These are phyloP conservation scores for Schizopora paradoxa DNA, from an alignment of 1,284 basidiomycete species.

Conservation along the genomic window DNA sequence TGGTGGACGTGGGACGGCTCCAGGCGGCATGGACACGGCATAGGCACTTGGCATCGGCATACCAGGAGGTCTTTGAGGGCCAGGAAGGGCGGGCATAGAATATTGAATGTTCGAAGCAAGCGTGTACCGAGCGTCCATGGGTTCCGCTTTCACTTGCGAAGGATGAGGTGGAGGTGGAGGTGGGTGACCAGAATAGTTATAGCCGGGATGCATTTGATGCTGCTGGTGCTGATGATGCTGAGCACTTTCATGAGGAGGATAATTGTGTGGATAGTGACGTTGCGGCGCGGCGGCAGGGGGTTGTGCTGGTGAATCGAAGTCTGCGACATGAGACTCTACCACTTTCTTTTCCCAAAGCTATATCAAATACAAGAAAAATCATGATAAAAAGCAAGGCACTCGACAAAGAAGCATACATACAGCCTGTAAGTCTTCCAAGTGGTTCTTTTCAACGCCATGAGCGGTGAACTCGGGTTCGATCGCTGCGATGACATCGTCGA, in stretches of 20 bases:
- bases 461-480: conserved; percentile 97
- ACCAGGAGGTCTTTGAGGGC: conserved; percentile 32
- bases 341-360: conserved; percentile 96
- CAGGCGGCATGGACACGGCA: too few species aligned
- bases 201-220: conserved; percentile 31
- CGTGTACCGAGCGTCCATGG: conserved; percentile 59
- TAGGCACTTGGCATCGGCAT: too few species aligned
- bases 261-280: conserved; percentile 41
- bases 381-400: conserved; percentile 13
- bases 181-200: conserved; percentile 38
- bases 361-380: conserved; percentile 10
- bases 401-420: conserved; percentile 46
- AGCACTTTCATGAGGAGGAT: conserved; percentile 35
- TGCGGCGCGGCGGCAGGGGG: conserved; percentile 27
- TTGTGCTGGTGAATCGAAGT: conserved; percentile 68
- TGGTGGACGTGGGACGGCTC: too few species aligned
- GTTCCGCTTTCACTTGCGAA: conserved; percentile 60
- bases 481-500: conserved; percentile 89
- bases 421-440: conserved; percentile 82
- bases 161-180: conserved; percentile 31
- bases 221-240: conserved; percentile 41
- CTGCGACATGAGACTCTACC: conserved; percentile 87
- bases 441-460: conserved; percentile 90
- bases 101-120: conserved; percentile 39
- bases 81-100: conserved; percentile 61